Conservation (phyloP, 139 green algal genomes). For the Pleodorina starrii region DNA sequence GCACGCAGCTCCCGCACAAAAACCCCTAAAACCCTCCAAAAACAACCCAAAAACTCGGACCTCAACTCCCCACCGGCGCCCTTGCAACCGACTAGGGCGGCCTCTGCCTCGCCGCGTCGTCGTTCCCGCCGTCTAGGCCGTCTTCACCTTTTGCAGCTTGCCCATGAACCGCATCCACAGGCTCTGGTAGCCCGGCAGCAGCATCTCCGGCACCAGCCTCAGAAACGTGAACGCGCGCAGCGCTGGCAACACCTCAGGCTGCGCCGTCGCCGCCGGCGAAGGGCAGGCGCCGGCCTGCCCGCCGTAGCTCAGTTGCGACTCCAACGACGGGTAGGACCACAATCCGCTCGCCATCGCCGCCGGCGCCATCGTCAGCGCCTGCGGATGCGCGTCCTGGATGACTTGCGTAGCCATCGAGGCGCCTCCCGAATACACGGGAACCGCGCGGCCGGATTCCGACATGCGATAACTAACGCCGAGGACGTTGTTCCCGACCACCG, state of each 20-base stretch:
- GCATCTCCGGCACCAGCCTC: slow-evolving; percentile 82
- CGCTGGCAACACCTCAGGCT: slow-evolving; percentile 66
- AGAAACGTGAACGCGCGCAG: slow-evolving; percentile 91
- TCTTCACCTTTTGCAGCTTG: slow-evolving; percentile 50
- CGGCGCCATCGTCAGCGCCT: no score
- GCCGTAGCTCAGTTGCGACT: not conserved
- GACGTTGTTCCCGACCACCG: not conserved
- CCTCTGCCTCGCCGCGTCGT: no score
- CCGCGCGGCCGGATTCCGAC: slow-evolving; percentile 19
- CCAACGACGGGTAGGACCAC: not conserved
- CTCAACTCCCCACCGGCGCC: no score
- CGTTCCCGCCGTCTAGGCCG: no score
- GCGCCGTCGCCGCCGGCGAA: not conserved
- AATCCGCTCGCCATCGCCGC: not conserved
- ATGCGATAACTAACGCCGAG: slow-evolving; percentile 20
- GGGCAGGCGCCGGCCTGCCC: not conserved
- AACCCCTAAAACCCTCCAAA: no score
- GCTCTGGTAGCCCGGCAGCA: slow-evolving; percentile 70
- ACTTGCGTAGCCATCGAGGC: not conserved
- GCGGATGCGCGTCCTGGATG: not conserved
- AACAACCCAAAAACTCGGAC: no score
- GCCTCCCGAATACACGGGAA: not conserved
- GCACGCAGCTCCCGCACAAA: no score
- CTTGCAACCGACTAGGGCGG: no score
- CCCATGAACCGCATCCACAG: slow-evolving; percentile 80